Percentiles rank a stretch among this genome's conserved stretches.
These are phyloP conservation scores for Cokeromyces recurvatus DNA, from an alignment of 371 early-diverging fungal genomes.

Conservation along the genomic window DNA sequence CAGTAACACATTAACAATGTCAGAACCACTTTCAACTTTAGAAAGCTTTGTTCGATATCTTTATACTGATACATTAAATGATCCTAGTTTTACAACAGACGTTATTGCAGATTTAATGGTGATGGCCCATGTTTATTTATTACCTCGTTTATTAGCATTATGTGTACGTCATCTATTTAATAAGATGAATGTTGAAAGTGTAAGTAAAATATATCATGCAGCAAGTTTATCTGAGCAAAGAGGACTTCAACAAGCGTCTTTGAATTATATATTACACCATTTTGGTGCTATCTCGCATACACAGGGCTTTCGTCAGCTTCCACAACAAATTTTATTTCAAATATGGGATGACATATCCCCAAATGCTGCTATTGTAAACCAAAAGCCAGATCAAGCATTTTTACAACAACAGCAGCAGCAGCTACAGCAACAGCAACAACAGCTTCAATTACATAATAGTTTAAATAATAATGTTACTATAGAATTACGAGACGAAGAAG, in stretches of 20 bases:
- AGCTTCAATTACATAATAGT: not conserved
- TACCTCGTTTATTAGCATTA: conserved; percentile 52
- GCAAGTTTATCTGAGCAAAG: conserved; percentile 54
- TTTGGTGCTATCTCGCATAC: conserved; percentile 65
- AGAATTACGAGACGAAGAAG: too few species aligned
- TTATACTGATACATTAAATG: conserved; percentile 58
- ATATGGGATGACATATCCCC: conserved; percentile 60
- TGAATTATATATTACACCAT: conserved; percentile 58
- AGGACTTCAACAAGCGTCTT: conserved; percentile 53
- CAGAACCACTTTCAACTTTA: conserved; percentile 49
- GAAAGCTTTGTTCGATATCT: conserved; percentile 53
- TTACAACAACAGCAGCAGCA: too few species aligned
- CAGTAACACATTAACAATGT: conserved; percentile 38
- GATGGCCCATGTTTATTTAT: conserved; percentile 57
- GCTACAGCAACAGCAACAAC: conserved; percentile 4
- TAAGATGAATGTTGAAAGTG: conserved; percentile 51
- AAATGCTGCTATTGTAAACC: conserved; percentile 33
- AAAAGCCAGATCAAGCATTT: too few species aligned
- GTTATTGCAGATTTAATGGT: conserved; percentile 58
- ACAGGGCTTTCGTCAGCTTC: conserved; percentile 46
- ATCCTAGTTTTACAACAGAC: conserved; percentile 21
- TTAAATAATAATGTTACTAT: not conserved
- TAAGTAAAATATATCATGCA: conserved; percentile 52
- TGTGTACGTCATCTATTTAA: conserved; percentile 49
- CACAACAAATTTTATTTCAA: conserved; percentile 52